Percentiles rank a stretch among this genome's conserved stretches.
phyloP scores from a whole-genome alignment of 1,284 basidiomycete genomes.

The Fomitiporia mediterranea region DNA sequence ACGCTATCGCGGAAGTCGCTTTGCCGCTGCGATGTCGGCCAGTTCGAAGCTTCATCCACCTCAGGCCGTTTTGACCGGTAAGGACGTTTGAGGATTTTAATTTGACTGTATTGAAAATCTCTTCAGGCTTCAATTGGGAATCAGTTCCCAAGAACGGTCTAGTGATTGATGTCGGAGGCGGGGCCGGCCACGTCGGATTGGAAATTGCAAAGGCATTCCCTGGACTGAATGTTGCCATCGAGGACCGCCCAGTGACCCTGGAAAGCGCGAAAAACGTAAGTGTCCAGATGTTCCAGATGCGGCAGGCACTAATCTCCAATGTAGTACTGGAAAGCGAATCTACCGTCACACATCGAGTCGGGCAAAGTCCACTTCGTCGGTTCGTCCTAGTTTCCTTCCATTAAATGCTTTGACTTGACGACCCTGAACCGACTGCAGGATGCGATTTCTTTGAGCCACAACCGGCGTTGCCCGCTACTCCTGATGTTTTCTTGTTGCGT shows the following conservation, averaged over 20 bases:
- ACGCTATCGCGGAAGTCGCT: conserved; percentile 28
- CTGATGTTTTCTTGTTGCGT: conserved; percentile 27
- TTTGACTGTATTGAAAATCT: not conserved
- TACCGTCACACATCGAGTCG: not conserved
- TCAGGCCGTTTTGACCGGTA: not conserved
- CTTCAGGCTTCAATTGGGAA: not conserved
- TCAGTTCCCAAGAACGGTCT: not conserved
- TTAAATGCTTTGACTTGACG: not conserved
- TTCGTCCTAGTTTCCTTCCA: not conserved
- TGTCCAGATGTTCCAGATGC: no score
- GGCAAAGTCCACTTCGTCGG: conserved; percentile 9
- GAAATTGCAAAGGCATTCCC: conserved; percentile 17
- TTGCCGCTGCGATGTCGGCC: conserved; percentile 33
- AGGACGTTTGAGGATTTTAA: not conserved
- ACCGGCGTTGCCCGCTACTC: conserved; percentile 5
- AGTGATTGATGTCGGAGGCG: conserved; percentile 16
- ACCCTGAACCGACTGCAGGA: not conserved
- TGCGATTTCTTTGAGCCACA: conserved; percentile 17
- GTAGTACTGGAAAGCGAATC: conserved; percentile 13
- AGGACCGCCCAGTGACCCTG: conserved; percentile 19
- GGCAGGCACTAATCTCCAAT: not conserved
- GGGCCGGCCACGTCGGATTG: conserved; percentile 20
- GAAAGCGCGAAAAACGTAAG: conserved; percentile 16
- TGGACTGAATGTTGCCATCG: conserved; percentile 20
- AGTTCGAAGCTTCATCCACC: conserved; percentile 26